These are phyloP conservation scores for Mycena haematopus DNA, from an alignment of 768 basidiomycete species.

Conservation along the genomic window DNA sequence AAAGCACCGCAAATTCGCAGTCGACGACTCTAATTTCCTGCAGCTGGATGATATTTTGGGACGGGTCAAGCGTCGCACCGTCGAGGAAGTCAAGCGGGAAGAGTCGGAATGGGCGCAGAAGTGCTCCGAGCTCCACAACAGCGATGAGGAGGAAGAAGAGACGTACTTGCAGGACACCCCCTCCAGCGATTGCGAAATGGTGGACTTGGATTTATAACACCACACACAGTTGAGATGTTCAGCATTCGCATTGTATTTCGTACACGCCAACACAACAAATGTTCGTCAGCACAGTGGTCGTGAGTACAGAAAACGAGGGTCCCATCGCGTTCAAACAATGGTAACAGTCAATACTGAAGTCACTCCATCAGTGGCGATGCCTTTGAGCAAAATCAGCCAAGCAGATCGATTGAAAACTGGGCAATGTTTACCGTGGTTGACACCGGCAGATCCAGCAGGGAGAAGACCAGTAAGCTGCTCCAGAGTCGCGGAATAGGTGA, in stretches of 20 bases:
- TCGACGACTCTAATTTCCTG: constrained; percentile 75
- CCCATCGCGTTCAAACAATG: constrained; percentile 36
- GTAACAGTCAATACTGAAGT: constrained; percentile 61
- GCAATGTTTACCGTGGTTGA: constrained; percentile 41
- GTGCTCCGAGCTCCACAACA: constrained; percentile 23
- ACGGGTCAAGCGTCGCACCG: constrained; percentile 58
- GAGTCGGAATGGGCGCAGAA: constrained; percentile 33
- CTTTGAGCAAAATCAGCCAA: constrained; percentile 36
- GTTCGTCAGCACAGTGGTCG: not conserved
- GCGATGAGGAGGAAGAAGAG: constrained; percentile 20
- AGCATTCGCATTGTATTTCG: constrained; percentile 12
- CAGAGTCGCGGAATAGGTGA: constrained; percentile 53
- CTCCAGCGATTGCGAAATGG: constrained; percentile 14
- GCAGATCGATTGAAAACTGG: not conserved
- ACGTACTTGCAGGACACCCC: not conserved
- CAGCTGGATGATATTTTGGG: constrained; percentile 78
- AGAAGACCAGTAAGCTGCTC: constrained; percentile 61
- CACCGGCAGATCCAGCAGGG: constrained; percentile 50
- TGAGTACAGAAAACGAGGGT: not conserved
- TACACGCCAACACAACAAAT: not conserved
- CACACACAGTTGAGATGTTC: not conserved
- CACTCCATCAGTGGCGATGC: constrained; percentile 65
- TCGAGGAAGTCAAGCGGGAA: constrained; percentile 39
- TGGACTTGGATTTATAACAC: constrained; percentile 28
- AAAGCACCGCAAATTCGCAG: constrained; percentile 85